Conservation (phyloP, 1,284 basidiomycete species). For the Ustilago tritici region DNA sequence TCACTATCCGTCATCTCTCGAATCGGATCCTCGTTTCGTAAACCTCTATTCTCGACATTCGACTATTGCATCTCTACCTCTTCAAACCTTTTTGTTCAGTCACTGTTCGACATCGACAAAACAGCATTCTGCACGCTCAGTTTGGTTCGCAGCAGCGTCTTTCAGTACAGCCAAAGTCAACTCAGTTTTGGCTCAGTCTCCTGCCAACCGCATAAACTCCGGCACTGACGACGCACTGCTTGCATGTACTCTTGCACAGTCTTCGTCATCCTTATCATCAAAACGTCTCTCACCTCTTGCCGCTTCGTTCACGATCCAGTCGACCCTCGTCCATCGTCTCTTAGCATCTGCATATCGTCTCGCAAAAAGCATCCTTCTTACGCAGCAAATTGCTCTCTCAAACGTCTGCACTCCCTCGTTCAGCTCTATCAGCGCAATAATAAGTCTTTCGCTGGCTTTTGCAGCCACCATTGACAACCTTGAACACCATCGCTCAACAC, state of each 20-base stretch:
- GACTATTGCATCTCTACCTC: not conserved
- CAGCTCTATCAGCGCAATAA: not conserved
- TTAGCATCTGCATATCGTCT: conserved; percentile 25
- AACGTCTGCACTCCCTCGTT: not conserved
- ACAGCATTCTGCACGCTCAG: conserved; percentile 2
- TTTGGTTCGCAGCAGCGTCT: not conserved
- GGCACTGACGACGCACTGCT: conserved; percentile 1
- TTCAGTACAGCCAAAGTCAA: not conserved
- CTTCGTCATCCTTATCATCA: not conserved
- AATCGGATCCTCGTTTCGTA: not conserved
- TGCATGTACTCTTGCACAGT: conserved; percentile 4
- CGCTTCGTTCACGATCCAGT: not conserved
- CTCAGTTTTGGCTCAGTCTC: not conserved
- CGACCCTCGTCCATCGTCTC: not conserved
- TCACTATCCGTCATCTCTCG: not conserved
- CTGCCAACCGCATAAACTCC: conserved; percentile 5
- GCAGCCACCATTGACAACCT: no score
- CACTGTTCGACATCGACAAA: not conserved
- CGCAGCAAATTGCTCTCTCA: not conserved
- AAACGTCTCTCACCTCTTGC: not conserved
- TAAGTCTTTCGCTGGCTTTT: not conserved
- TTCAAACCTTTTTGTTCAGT: not conserved
- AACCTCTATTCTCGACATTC: conserved; percentile 1
- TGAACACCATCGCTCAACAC: not conserved
- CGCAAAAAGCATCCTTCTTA: conserved; percentile 13